Conservation (phyloP, 805 yeast species). For the Ascoidea tarda region DNA sequence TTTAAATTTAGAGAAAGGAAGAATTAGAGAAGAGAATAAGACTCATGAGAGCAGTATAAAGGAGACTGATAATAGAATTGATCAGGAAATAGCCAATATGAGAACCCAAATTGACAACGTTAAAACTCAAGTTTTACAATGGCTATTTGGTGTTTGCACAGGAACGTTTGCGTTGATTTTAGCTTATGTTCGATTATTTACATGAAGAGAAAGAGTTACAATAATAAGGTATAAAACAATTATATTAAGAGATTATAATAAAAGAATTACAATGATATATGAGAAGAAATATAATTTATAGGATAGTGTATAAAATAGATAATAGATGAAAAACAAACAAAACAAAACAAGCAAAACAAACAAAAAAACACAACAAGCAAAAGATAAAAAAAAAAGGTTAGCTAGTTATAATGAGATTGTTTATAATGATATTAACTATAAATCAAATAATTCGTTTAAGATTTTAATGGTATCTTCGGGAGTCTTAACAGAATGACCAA, state of each 20-base stretch:
- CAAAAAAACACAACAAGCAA: too few species aligned
- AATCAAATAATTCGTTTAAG: slow-evolving; percentile 62
- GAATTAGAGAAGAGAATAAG: slow-evolving; percentile 88
- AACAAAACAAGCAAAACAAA: too few species aligned
- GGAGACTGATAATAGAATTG: slow-evolving; percentile 89
- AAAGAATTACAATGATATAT: too few species aligned
- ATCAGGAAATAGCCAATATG: slow-evolving; percentile 89
- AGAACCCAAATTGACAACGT: slow-evolving; percentile 91
- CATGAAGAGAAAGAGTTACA: slow-evolving; percentile 19
- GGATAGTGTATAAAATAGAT: too few species aligned
- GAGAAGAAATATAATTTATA: too few species aligned
- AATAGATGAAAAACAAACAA: too few species aligned
- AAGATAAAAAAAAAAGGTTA: too few species aligned
- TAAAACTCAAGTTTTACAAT: slow-evolving; percentile 93
- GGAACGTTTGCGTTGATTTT: slow-evolving; percentile 93
- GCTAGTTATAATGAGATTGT: too few species aligned
- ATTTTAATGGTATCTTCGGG: slow-evolving; percentile 85
- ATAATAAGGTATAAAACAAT: too few species aligned
- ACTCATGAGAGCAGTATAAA: slow-evolving; percentile 87
- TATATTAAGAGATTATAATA: too few species aligned
- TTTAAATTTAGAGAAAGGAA: slow-evolving; percentile 83
- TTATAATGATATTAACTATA: neutral
- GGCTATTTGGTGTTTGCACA: slow-evolving; percentile 96
- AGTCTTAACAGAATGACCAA: slow-evolving; percentile 83
- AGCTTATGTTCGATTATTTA: slow-evolving; percentile 77